Percentiles rank a stretch among this genome's conserved stretches.
Conservation (phyloP, 1,284 basidiomycete species). For the Marasmius oreades region DNA sequence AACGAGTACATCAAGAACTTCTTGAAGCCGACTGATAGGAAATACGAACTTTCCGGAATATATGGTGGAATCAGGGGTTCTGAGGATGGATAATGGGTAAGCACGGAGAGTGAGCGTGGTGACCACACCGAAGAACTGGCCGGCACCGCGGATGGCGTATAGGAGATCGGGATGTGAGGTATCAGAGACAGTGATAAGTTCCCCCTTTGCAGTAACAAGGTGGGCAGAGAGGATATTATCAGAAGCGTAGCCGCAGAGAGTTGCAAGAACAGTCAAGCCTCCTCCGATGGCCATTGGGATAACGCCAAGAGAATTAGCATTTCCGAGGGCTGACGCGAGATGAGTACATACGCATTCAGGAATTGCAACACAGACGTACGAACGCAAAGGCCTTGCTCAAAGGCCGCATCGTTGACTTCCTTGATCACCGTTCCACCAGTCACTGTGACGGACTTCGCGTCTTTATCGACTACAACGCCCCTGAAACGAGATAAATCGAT, state of each 20-base stretch:
- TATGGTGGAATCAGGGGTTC: slow-evolving; percentile 1
- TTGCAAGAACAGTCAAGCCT: slow-evolving; percentile 4
- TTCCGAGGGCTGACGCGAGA: neutral
- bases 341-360: neutral
- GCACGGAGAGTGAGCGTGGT: slow-evolving; percentile 5
- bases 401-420: slow-evolving; percentile 3
- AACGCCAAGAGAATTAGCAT: slow-evolving; percentile 7
- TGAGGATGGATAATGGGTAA: slow-evolving; percentile 1
- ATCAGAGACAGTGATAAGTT: slow-evolving; percentile 1
- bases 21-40: neutral
- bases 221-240: slow-evolving; percentile 5
- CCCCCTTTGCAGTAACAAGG: slow-evolving; percentile 1
- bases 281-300: slow-evolving; percentile 7
- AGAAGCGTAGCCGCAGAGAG: neutral
- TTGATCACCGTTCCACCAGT: slow-evolving; percentile 5
- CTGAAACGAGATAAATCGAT: slow-evolving; percentile 6
- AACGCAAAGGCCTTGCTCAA: slow-evolving; percentile 1
- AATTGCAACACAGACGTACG: neutral
- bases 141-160: slow-evolving; percentile 7
- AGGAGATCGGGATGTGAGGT: slow-evolving; percentile 4
- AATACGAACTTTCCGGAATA: slow-evolving; percentile 5
- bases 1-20: neutral
- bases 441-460: slow-evolving; percentile 4
- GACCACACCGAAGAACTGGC: slow-evolving; percentile 4
- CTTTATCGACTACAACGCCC: slow-evolving; percentile 2